Evolutionary conservation across 257 asterid species (phyloP), one percentile per base, ranked within the genome.

Genomic region (Ballota nigra): DNA sequence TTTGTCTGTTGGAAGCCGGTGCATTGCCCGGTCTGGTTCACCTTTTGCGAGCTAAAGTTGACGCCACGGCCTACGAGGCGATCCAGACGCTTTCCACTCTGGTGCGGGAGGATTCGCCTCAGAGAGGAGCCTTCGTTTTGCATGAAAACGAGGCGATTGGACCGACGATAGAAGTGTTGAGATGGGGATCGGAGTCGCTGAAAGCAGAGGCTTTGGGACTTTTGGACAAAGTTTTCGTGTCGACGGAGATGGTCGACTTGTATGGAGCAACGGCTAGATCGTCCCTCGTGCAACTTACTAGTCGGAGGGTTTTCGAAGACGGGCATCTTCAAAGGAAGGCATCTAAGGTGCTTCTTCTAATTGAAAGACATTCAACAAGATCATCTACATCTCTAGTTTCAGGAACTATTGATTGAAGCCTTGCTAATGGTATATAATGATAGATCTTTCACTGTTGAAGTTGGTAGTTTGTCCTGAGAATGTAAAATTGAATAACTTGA

Each of bases 241-340:
- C 87, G 4, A 81, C 77, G 69, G 93, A 87, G 15, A 85, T 87
- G 86, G 87, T 78, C 8, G 88, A 85, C 28, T 3, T 81, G 9
- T 85, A 87, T 3, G 86, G 90, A 12, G 33, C 75, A 6, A 73
- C 72, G 6, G 90, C 87, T 8, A 75, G 71, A 51, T 4, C 67
- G 10, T 86, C 80, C 12, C 86, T 83, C 20, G 69, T 77, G 65
- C 87, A 81, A 31, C 82, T 87, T 31, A 78, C 90, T 3, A 83
- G 89, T 11, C 78, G 90, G 5, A 80, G 83, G 10, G 70, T 85
- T 47, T 74, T 53, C 11, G 86, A 83, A 59, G 86, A 75, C 18
- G 86, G 84, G 22, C 89, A 78, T 78, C 89, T 87, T 43, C 90
- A 85, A 45, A 83, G 82, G 81, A 87, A 85, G 77, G 90, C 93